phyloP scores from a whole-genome alignment of 2,329 filamentous ascomycete species.

The Paecilomyces niveus region DNA sequence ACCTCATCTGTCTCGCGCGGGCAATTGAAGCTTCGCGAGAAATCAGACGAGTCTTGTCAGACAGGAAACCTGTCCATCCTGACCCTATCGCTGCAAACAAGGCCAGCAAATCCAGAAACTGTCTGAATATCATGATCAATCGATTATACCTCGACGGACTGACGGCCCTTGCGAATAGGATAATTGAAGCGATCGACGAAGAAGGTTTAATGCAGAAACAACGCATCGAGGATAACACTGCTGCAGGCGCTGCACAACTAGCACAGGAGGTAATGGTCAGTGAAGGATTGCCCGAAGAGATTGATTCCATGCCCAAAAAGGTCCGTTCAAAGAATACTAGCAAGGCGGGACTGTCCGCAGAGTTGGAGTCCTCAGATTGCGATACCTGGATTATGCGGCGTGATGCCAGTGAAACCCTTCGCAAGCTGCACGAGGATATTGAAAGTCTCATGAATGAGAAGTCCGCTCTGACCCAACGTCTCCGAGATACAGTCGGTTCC shows the following conservation, averaged over 20 bases:
- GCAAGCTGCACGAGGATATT: slow-evolving; percentile 62
- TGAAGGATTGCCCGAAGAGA: slow-evolving; percentile 56
- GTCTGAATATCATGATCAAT: slow-evolving; percentile 22
- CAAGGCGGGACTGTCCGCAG: slow-evolving; percentile 18
- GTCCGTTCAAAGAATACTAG: slow-evolving; percentile 22
- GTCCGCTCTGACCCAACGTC: slow-evolving; percentile 47
- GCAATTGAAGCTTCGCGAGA: slow-evolving; percentile 70
- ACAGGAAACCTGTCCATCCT: slow-evolving; percentile 14
- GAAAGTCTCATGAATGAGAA: slow-evolving; percentile 56
- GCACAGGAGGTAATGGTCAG: slow-evolving; percentile 64
- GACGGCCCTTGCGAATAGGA: slow-evolving; percentile 60
- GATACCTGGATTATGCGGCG: slow-evolving; percentile 59
- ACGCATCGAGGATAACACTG: slow-evolving; percentile 64
- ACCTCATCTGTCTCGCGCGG: slow-evolving; percentile 73
- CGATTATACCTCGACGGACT: slow-evolving; percentile 53
- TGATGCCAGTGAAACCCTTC: slow-evolving; percentile 59
- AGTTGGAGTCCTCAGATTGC: slow-evolving; percentile 30
- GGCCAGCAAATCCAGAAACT: slow-evolving; percentile 3
- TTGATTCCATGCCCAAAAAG: slow-evolving; percentile 50
- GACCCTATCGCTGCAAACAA: slow-evolving; percentile 12
- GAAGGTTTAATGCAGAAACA: slow-evolving; percentile 80
- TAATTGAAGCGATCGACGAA: slow-evolving; percentile 79
- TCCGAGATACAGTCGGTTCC: slow-evolving; percentile 57
- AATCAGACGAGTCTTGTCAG: slow-evolving; percentile 41
- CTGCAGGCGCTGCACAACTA: slow-evolving; percentile 62